phyloP scores from a whole-genome alignment of 305 asterid species.

The Plantago rigida region DNA sequence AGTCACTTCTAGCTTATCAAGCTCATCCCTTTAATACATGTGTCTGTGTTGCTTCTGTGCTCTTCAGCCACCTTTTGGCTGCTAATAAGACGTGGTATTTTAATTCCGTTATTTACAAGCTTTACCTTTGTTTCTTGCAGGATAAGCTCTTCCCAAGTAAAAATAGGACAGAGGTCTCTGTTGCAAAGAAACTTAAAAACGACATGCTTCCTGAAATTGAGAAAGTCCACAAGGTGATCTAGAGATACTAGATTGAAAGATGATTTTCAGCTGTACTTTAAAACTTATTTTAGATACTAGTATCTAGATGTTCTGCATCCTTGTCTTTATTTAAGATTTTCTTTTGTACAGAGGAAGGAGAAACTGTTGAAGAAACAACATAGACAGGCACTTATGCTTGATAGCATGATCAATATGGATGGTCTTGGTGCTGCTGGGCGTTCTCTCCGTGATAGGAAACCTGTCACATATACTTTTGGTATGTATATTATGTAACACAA shows the following conservation, averaged over 20 bases:
- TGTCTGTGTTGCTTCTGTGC: too few relatives aligned
- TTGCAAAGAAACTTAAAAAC: conserved; percentile 85
- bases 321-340: conserved; percentile 19
- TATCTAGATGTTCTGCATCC: conserved; percentile 4
- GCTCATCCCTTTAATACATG: too few relatives aligned
- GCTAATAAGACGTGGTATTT: neutral
- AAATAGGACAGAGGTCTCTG: conserved; percentile 71
- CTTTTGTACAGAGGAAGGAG: conserved; percentile 70
- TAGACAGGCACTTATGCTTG: conserved; percentile 91
- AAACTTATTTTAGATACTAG: too few relatives aligned
- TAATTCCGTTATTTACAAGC: conserved; percentile 10
- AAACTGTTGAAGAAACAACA: conserved; percentile 83
- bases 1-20: too few relatives aligned
- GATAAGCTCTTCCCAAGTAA: conserved; percentile 80
- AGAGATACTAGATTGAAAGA: conserved; percentile 19
- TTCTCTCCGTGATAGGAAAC: conserved; percentile 95
- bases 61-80: neutral
- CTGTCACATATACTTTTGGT: conserved; percentile 92
- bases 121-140: conserved; percentile 37
- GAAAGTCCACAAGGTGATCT: conserved; percentile 79
- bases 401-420: conserved; percentile 60
- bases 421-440: conserved; percentile 70
- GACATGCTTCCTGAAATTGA: conserved; percentile 88
- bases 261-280: neutral
- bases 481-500: conserved; percentile 22